Percentiles rank a stretch among this genome's conserved stretches.
phyloP scores from a whole-genome alignment of 176 grass and related monocot species.

The Rhynchospora pubera region DNA sequence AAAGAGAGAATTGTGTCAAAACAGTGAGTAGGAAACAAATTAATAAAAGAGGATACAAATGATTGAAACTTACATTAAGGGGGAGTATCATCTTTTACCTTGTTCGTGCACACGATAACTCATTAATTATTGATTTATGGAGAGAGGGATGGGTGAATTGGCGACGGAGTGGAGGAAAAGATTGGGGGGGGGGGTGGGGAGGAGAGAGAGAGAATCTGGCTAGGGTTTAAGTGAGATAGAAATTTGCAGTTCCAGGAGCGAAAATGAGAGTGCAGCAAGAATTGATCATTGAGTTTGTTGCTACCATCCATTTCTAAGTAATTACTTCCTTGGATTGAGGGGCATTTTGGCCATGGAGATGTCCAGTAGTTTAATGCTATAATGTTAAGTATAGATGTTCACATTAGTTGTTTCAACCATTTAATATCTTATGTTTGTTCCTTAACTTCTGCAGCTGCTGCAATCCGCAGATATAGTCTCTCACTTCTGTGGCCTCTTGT shows the following conservation, averaged over 20 bases:
- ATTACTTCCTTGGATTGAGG: background rate
- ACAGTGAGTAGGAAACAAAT: too few relatives aligned
- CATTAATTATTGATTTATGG: background rate
- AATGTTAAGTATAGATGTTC: background rate
- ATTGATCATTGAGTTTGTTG: background rate
- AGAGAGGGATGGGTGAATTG: background rate
- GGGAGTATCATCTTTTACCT: background rate
- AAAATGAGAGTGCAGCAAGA: background rate
- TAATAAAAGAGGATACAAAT: background rate
- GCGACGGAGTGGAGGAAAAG: too few relatives aligned
- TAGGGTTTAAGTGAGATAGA: background rate
- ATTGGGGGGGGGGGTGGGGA: too few relatives aligned
- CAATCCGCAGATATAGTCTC: background rate
- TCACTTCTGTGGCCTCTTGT: constrained; percentile 10
- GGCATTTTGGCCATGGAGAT: background rate
- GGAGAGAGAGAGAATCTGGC: background rate
- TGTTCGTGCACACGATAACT: background rate
- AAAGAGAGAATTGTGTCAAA: too few relatives aligned
- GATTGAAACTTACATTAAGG: background rate
- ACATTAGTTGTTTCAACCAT: background rate
- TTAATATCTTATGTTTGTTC: background rate
- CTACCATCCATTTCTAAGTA: background rate
- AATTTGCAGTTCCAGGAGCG: background rate
- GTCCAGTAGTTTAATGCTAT: background rate
- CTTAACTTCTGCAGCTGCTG: background rate